Evolutionary conservation across 2,329 filamentous ascomycete genomes (phyloP).

Genomic region (Immersiporthe knoxdaviesiana): DNA sequence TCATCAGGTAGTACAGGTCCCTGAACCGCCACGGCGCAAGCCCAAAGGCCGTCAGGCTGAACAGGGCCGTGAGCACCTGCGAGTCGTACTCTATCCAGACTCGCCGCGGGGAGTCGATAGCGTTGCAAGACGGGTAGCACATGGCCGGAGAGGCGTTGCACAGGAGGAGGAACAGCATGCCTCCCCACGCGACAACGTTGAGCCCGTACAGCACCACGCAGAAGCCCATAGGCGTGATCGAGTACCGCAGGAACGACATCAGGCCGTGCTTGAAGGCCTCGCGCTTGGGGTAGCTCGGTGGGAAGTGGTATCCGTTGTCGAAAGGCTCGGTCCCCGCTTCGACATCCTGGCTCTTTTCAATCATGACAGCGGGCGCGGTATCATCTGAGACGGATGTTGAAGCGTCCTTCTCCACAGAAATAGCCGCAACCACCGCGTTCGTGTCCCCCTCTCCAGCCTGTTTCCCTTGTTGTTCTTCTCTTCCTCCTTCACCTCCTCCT

Average conservation of each 20-base stretch:
- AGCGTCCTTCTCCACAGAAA: constrained; percentile 6
- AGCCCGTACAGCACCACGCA: constrained; percentile 77
- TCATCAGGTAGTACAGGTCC: constrained; percentile 74
- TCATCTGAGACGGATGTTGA: constrained; percentile 32
- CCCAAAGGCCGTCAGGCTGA: constrained; percentile 86
- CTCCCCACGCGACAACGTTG: constrained; percentile 86
- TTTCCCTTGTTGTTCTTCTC: too few relatives aligned
- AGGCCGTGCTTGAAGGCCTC: constrained; percentile 62
- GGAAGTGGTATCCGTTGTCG: constrained; percentile 69
- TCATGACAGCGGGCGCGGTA: constrained; percentile 33
- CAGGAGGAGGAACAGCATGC: constrained; percentile 85
- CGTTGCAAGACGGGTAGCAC: constrained; percentile 71
- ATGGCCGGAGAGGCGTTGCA: constrained; percentile 75
- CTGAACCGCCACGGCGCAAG: constrained; percentile 83
- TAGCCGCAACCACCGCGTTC: background rate
- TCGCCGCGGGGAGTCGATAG: constrained; percentile 75
- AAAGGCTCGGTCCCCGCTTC: constrained; percentile 47
- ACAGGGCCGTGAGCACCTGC: constrained; percentile 81
- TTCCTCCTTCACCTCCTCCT: background rate
- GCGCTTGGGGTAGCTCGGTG: constrained; percentile 61
- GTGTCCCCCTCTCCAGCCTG: background rate
- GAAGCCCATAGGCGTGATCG: constrained; percentile 75
- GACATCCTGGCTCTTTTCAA: constrained; percentile 33
- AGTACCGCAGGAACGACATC: constrained; percentile 71
- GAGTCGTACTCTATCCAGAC: constrained; percentile 86